Percentiles rank a stretch among this genome's conserved stretches.
Conservation (phyloP, 495 filamentous ascomycete species). For the Penicillium paxilli region DNA sequence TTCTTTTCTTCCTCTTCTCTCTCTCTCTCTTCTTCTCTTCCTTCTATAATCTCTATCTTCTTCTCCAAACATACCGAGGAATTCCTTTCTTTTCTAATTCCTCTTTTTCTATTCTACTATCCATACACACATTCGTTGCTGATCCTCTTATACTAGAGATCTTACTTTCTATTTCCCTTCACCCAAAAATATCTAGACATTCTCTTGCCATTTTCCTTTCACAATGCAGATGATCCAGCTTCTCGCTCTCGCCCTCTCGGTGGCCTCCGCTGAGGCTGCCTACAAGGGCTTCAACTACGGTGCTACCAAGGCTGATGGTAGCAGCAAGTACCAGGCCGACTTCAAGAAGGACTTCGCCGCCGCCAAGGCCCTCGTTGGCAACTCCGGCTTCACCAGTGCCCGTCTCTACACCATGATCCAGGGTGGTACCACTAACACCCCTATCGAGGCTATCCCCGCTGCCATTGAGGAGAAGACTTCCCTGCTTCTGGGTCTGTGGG, state of each 20-base stretch:
- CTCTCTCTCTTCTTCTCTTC: neutral
- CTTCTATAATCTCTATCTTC: neutral
- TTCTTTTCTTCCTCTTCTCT: slow-evolving; percentile 6
- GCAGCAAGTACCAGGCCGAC: slow-evolving; percentile 61
- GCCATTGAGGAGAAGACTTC: slow-evolving; percentile 72
- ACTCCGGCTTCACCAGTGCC: slow-evolving; percentile 73
- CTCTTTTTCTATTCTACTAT: slow-evolving; percentile 1
- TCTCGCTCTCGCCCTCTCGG: slow-evolving; percentile 45
- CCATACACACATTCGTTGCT: neutral
- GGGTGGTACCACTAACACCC: slow-evolving; percentile 56
- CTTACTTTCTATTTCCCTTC: neutral
- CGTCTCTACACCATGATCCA: slow-evolving; percentile 66
- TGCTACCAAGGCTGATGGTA: slow-evolving; percentile 59
- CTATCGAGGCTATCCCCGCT: slow-evolving; percentile 71
- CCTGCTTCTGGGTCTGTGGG: slow-evolving; percentile 78
- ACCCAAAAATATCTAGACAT: neutral
- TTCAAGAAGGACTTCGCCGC: slow-evolving; percentile 70
- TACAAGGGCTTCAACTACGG: slow-evolving; percentile 86
- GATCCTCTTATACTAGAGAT: slow-evolving; percentile 7
- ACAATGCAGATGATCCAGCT: slow-evolving; percentile 40
- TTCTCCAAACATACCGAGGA: too few species aligned
- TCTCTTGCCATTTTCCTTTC: slow-evolving; percentile 14
- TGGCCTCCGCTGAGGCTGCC: slow-evolving; percentile 47
- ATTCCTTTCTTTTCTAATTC: slow-evolving; percentile 1
- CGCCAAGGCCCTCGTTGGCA: slow-evolving; percentile 67